These are phyloP conservation scores for Elsinoe arachidis DNA, from an alignment of 2,329 filamentous ascomycete species.

Conservation along the genomic window DNA sequence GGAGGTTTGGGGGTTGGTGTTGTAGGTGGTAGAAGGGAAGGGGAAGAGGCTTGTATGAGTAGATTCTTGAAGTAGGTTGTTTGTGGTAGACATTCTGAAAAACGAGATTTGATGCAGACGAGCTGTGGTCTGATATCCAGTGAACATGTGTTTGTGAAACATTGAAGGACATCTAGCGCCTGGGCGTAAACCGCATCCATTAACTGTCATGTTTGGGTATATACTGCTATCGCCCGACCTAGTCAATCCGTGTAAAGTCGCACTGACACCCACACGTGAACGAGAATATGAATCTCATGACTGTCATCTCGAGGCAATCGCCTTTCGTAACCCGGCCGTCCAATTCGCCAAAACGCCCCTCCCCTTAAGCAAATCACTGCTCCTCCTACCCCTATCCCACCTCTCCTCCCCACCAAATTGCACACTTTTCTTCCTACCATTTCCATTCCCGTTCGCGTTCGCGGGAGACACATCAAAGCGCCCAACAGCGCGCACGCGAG, in stretches of 20 bases:
- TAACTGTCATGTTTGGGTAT: neutral
- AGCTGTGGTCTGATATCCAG: no score
- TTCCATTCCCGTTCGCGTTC: slow-evolving; percentile 1
- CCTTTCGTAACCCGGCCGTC: slow-evolving; percentile 12
- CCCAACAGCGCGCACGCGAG: neutral
- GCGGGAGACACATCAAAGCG: neutral
- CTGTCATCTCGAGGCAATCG: slow-evolving; percentile 9
- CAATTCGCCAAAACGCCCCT: slow-evolving; percentile 13
- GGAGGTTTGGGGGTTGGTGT: neutral
- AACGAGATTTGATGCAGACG: no score
- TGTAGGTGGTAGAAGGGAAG: neutral
- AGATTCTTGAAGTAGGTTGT: neutral
- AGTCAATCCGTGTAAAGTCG: neutral
- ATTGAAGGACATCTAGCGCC: no score
- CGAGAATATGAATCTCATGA: neutral
- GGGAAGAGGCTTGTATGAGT: neutral
- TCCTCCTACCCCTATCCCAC: neutral
- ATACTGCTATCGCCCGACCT: neutral
- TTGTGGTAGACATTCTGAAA: no score
- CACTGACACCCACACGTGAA: neutral
- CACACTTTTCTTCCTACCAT: neutral
- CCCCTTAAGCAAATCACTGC: neutral
- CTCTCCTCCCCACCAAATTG: neutral
- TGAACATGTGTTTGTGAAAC: no score
- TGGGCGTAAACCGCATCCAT: neutral